Percentiles rank a stretch among this genome's conserved stretches.
phyloP scores from a whole-genome alignment of 495 filamentous ascomycete genomes.

The Xylaria scruposa region DNA sequence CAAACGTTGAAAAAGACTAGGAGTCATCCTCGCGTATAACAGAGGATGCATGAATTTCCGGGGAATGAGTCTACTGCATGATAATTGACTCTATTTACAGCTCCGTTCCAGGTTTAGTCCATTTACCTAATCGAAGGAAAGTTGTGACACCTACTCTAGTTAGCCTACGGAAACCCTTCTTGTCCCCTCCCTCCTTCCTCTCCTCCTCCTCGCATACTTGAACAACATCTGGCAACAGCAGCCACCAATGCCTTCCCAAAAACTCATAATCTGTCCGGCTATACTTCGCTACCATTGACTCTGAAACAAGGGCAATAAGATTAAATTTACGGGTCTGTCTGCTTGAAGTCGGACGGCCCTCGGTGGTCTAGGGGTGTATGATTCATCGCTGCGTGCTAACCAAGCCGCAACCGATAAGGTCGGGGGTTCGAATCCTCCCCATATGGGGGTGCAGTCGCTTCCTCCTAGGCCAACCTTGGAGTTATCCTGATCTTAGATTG shows the following conservation, averaged over 20 bases:
- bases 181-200: background rate
- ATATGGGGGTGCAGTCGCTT: conserved; percentile 11
- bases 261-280: background rate
- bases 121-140: background rate
- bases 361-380: conserved; percentile 20
- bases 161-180: background rate
- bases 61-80: too few species aligned
- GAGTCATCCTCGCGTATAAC: too few species aligned
- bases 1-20: too few species aligned
- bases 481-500: conserved; percentile 16
- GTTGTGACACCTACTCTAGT: background rate
- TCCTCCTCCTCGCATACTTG: background rate
- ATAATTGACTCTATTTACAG: too few species aligned
- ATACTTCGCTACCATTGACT: conserved; percentile 1
- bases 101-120: too few species aligned
- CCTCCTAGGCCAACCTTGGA: background rate
- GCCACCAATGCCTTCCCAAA: background rate
- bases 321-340: background rate
- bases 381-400: background rate
- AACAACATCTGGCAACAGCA: background rate
- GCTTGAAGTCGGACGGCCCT: conserved; percentile 5
- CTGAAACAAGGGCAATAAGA: background rate
- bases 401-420: conserved; percentile 10
- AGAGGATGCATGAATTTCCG: too few species aligned
- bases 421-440: conserved; percentile 19